Base-by-base conservation (phyloP, 805 yeast species). In the Saitoella complicata region DNA sequence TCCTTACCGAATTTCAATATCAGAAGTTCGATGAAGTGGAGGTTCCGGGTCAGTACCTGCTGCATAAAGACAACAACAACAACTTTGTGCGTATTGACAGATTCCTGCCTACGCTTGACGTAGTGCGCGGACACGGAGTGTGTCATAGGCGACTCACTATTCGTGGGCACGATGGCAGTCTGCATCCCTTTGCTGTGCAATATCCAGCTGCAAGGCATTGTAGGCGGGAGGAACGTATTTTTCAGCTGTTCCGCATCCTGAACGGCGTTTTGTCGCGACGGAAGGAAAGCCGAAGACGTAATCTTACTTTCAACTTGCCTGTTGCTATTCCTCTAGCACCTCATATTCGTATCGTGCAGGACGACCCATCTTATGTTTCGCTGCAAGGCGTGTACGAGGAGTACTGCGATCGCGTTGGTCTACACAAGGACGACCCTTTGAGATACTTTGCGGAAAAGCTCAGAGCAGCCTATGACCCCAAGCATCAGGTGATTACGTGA, bases 21-120 rank as follows among this genome's bases (percentile, higher is more conserved):
- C 97, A 91, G 60, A 88, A 86, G 63, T 91, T 91, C 58, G 99
- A 91, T 60, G 98, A 91, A 42, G 84, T 91, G 47, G 98, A 91
- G 60, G 78, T 91, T 47, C 98, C 98, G 0, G 98, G 99, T 1
- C 99, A 91, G 58, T 91, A 91, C 57, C 66, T 87, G 57, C 68
- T 85, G 65, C 54, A 51, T 31, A 81, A 79, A 58, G 97, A 88
- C 55, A 85, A 72, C 60, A 88, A 84, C 58, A 62, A 74, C n/a
- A 95, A 88, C 60, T 93, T 91, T 59, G 73, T 85, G 42, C 91
- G 91, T 69, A 83, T 91, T 55, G 96, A 86, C 50, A 70, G 98
- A 46, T 93, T 91, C 63, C 64, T 91, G 60, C 93, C 97, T 2
- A 76, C 83, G 0, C 75, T 91, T 44, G 94, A 85, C 48, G 72